Base-by-base conservation (phyloP, 2,329 filamentous ascomycete genomes). In the Colletotrichum aenigma region DNA sequence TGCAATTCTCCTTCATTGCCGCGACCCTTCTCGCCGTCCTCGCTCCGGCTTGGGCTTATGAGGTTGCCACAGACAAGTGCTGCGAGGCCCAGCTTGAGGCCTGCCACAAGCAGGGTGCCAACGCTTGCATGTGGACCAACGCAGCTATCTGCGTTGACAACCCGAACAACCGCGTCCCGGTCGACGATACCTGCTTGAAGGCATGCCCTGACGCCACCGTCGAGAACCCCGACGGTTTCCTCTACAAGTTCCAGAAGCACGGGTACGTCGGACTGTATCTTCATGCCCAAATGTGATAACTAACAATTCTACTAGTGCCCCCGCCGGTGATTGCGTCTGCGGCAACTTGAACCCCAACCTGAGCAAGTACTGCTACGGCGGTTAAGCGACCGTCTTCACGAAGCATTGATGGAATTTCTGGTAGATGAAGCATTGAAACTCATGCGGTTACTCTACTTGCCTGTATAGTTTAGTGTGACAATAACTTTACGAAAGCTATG, bases 41-140 rank as follows among this genome's bases (percentile, higher is more conserved):
- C 3, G 24, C 55, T 58, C 55, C 55, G 13, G 24, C 55, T 28
- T 58, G 55, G 55, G 55, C 55, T 26, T 58, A 28, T 10, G 55
- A 58, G 55, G 24, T 58, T 58, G 55, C 55, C 24, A 58, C 55
- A 21, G 55, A 58, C 55, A 58, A 58, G 55, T 58, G 55, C 55
- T 58, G 55, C 24, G 13, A 28, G 15, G 13, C 55, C 55, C 55
- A 58, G 55, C 55, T 58, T 28, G 55, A 58, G 1, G 55, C 55
- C 3, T 58, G 55, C 24, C 55, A 58, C 13, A 58, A 28, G 55
- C 55, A 26, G 55, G 55, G 55, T 16, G 55, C 55, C 21, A 58
- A 58, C 55, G 55, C 55, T 28, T 58, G 55, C 24, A 58, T 58
- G 55, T 58, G 55, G 55, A 58, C 55, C 24, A 18, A 58, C 24